Base-by-base conservation (phyloP, 768 basidiomycete species). In the Lenzites betulinus region DNA sequence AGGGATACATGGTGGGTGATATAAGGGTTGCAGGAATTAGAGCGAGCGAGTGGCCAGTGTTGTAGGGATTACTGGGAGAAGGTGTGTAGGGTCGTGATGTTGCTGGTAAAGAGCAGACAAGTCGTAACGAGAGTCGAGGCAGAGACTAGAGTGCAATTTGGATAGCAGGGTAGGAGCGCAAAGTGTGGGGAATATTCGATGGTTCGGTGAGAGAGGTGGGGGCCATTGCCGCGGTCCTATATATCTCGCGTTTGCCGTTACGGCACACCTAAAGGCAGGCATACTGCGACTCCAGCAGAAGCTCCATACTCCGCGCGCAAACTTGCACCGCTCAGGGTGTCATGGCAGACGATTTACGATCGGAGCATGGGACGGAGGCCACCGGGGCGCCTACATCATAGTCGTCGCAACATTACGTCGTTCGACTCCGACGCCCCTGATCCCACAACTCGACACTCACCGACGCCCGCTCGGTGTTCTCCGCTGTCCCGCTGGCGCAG, bases 1-100 rank as follows among this genome's bases (percentile, higher is more conserved):
- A 55, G 13, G 66, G 47, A 36, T 51, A 54, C 67, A 69, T 69
- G 52, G 54, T 63, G 62, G 39, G 41, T 33, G 41, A 28, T 3
- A 42, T 42, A 4, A 30, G 49, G 20, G 18, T 25, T 51, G 30
- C 3, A 25, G 7, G 30, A 28, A 26, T 41, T 30, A 7, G 33
- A n/a, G n/a, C n/a, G n/a, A n/a, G n/a, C n/a, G n/a, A n/a, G n/a
- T n/a, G n/a, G n/a, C n/a, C n/a, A n/a, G n/a, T n/a, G 36, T 15
- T 51, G 20, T 13, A 38, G 42, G 16, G 23, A 18, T 54, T 43
- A 22, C n/a, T n/a, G 26, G 11, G 22, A 4, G 22, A 15, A 11
- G 30, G 22, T 6, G n/a, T 38, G 15, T 22, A 23, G 35, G 35
- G 33, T 59, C 18, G 25, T 7, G 35, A 25, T 47, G 23, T n/a